These are phyloP conservation scores for Pseudohalonectria lignicola DNA, from an alignment of 2,329 filamentous ascomycete species.

Conservation along the genomic window DNA sequence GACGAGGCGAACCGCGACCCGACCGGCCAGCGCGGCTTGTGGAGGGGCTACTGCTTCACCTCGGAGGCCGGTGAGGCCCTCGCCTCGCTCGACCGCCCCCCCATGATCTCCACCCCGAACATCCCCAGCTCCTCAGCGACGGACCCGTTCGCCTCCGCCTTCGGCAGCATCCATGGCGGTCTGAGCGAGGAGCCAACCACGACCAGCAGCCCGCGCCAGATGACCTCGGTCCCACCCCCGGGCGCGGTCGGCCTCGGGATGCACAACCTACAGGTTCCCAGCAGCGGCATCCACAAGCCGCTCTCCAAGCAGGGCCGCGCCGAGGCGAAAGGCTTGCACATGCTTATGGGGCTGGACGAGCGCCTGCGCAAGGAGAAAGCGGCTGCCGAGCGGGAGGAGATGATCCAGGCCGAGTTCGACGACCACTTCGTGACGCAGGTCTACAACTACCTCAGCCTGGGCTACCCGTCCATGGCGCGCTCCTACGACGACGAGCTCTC, in stretches of 20 bases:
- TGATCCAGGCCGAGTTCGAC: conserved; percentile 57
- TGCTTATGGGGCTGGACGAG: conserved; percentile 40
- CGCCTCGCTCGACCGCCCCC: conserved; percentile 32
- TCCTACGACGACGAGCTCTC: conserved; percentile 77
- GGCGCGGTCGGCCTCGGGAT: conserved; percentile 4
- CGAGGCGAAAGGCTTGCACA: conserved; percentile 32
- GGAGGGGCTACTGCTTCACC: conserved; percentile 60
- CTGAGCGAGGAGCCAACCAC: conserved; percentile 28
- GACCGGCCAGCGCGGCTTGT: conserved; percentile 55
- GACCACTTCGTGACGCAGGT: conserved; percentile 88
- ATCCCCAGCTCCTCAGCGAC: conserved; percentile 24
- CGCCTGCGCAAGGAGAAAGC: conserved; percentile 37
- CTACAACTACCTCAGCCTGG: conserved; percentile 91
- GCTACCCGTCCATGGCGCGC: conserved; percentile 77
- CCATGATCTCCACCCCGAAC: conserved; percentile 39
- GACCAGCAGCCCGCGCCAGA: not conserved
- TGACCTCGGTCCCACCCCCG: not conserved
- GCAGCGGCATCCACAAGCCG: conserved; percentile 12
- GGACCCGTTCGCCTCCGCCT: conserved; percentile 31
- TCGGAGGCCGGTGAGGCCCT: conserved; percentile 16
- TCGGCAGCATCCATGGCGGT: conserved; percentile 16
- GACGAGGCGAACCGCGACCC: conserved; percentile 41
- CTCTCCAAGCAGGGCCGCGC: conserved; percentile 4
- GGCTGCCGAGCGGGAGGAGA: conserved; percentile 37
- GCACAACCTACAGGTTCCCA: conserved; percentile 6